phyloP scores from a whole-genome alignment of 805 yeast species.

The Middelhovenomyces tepae region DNA sequence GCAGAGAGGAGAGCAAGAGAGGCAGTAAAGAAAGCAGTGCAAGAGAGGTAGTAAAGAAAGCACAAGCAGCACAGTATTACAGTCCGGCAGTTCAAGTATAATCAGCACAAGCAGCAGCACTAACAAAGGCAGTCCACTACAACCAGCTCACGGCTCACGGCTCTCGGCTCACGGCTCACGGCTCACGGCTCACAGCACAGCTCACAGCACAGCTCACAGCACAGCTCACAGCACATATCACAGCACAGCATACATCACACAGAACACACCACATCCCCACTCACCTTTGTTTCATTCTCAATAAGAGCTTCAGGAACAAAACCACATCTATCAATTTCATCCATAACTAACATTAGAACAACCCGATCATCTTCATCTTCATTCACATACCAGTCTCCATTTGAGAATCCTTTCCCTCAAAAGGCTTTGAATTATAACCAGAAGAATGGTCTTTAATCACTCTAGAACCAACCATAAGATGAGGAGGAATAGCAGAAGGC shows the following conservation, averaged over 20 bases:
- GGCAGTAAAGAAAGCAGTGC: not conserved
- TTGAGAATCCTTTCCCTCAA: slow-evolving; percentile 74
- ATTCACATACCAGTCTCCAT: slow-evolving; percentile 38
- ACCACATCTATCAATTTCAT: slow-evolving; percentile 70
- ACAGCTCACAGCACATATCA: too few relatives aligned
- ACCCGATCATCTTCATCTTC: not conserved
- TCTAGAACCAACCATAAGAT: too few relatives aligned
- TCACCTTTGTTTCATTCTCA: slow-evolving; percentile 62
- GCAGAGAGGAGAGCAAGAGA: slow-evolving; percentile 1
- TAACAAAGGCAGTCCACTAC: too few relatives aligned
- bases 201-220: too few relatives aligned
- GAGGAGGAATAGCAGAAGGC: not conserved
- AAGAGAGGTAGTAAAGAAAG: not conserved
- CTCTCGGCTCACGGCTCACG: too few relatives aligned
- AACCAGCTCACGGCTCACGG: too few relatives aligned
- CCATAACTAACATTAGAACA: slow-evolving; percentile 44
- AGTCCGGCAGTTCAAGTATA: too few relatives aligned
- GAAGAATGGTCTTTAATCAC: slow-evolving; percentile 20
- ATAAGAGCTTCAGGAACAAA: slow-evolving; percentile 82
- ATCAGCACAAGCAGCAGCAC: too few relatives aligned
- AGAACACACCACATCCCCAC: too few relatives aligned
- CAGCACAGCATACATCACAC: too few relatives aligned
- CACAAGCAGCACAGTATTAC: too few relatives aligned
- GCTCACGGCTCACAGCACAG: too few relatives aligned
- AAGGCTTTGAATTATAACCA: slow-evolving; percentile 70